Evolutionary conservation across 2,329 filamentous ascomycete genomes (phyloP).

Genomic region (Claviceps sp.): DNA sequence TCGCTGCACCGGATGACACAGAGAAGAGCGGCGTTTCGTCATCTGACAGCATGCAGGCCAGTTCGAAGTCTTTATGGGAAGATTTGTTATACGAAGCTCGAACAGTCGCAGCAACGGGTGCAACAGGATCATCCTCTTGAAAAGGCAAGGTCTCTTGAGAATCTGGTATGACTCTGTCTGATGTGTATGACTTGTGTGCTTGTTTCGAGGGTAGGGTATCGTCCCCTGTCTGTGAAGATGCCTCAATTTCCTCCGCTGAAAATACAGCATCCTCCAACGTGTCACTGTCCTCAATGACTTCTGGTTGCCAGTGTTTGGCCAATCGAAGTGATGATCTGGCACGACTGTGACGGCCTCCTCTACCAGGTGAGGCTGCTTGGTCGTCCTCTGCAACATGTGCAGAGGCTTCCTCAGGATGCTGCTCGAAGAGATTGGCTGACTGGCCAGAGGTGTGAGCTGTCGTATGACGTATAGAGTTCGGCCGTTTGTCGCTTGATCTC

Average conservation of each 20-base stretch:
- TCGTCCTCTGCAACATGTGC: background rate
- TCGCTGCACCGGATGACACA: background rate
- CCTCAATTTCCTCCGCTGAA: slow-evolving; percentile 1
- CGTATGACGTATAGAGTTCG: background rate
- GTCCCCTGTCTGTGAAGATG: slow-evolving; percentile 4
- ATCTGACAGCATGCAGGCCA: slow-evolving; percentile 19
- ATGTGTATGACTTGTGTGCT: background rate
- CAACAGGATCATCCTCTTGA: background rate
- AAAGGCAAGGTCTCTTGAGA: slow-evolving; percentile 15
- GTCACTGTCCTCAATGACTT: slow-evolving; percentile 4
- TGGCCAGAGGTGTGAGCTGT: background rate
- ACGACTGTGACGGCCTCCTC: background rate
- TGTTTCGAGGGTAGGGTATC: slow-evolving; percentile 3
- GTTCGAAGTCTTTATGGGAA: background rate
- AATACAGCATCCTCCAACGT: slow-evolving; percentile 4
- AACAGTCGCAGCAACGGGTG: background rate
- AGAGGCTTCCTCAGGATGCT: slow-evolving; percentile 3
- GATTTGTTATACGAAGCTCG: background rate
- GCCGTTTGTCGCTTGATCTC: slow-evolving; percentile 4
- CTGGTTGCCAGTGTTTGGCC: background rate
- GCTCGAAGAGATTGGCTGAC: slow-evolving; percentile 6
- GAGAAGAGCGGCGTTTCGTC: slow-evolving; percentile 21
- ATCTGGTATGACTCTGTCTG: slow-evolving; percentile 13
- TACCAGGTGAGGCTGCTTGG: background rate
- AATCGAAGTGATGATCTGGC: background rate